These are phyloP conservation scores for Pelargonium fulgidum DNA, from an alignment of 441 rosid genomes.

Conservation along the genomic window DNA sequence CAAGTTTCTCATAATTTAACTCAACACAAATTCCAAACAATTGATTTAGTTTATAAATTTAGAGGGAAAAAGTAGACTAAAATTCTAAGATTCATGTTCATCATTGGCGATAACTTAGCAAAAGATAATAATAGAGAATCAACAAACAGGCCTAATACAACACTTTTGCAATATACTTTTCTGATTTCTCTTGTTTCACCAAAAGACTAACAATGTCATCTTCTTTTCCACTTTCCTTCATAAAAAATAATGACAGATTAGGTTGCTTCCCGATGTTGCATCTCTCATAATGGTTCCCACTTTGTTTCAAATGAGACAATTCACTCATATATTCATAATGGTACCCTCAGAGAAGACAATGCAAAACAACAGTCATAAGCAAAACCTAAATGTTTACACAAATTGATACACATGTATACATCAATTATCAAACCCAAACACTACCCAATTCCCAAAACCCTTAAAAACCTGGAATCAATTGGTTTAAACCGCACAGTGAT, in stretches of 20 bases:
- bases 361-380: background rate
- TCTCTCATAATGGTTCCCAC: background rate
- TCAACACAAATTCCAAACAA: background rate
- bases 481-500: background rate
- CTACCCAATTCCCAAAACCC: background rate
- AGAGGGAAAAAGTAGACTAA: too few relatives aligned
- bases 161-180: background rate
- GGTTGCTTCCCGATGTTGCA: background rate
- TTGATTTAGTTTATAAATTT: too few relatives aligned
- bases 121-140: background rate
- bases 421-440: constrained; percentile 1
- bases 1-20: background rate
- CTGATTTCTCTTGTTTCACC: background rate
- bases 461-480: background rate
- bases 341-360: background rate
- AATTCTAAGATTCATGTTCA: too few relatives aligned
- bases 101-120: background rate
- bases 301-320: background rate
- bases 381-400: constrained; percentile 1
- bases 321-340: background rate
- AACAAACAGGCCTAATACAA: background rate
- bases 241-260: too few relatives aligned
- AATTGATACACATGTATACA: background rate
- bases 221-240: too few relatives aligned
- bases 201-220: background rate